These are phyloP conservation scores for Rhynchosporium secalis DNA, from an alignment of 2,329 filamentous ascomycete genomes.

Conservation along the genomic window DNA sequence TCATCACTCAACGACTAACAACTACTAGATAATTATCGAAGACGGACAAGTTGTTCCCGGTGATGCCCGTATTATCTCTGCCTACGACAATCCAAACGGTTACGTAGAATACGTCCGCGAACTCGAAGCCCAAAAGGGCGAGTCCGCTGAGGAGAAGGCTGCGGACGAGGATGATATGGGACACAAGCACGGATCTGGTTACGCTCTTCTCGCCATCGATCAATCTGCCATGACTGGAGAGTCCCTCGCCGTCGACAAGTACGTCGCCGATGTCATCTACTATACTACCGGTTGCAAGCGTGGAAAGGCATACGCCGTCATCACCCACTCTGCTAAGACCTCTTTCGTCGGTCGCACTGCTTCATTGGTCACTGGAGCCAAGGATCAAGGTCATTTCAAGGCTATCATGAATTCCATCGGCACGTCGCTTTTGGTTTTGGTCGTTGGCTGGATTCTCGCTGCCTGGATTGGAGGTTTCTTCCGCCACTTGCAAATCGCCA, in stretches of 20 bases:
- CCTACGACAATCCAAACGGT: conserved; percentile 67
- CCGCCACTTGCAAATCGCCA: conserved; percentile 65
- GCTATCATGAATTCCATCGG: conserved; percentile 82
- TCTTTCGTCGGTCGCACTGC: conserved; percentile 79
- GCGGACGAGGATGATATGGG: conserved; percentile 57
- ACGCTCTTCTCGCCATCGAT: conserved; percentile 69
- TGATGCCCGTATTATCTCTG: conserved; percentile 71
- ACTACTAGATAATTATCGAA: conserved; percentile 62
- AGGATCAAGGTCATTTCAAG: conserved; percentile 79
- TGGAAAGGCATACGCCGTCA: conserved; percentile 71
- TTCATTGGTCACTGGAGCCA: conserved; percentile 70
- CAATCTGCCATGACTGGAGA: conserved; percentile 81
- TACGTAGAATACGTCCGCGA: conserved; percentile 68
- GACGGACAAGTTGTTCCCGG: conserved; percentile 71
- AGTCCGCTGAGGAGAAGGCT: conserved; percentile 57
- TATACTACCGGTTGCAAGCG: conserved; percentile 83
- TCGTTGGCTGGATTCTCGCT: conserved; percentile 74
- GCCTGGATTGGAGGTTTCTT: conserved; percentile 80
- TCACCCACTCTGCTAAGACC: conserved; percentile 65
- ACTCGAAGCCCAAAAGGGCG: conserved; percentile 59
- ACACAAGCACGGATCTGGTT: conserved; percentile 56
- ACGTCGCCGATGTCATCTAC: conserved; percentile 74
- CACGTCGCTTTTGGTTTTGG: conserved; percentile 70
- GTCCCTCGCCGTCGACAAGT: conserved; percentile 76
- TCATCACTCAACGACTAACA: conserved; percentile 6